Evolutionary conservation across 306 rosid genomes (phyloP), one percentile per base, ranked within the genome.

Genomic region (Pyrus pyrifolia): DNA sequence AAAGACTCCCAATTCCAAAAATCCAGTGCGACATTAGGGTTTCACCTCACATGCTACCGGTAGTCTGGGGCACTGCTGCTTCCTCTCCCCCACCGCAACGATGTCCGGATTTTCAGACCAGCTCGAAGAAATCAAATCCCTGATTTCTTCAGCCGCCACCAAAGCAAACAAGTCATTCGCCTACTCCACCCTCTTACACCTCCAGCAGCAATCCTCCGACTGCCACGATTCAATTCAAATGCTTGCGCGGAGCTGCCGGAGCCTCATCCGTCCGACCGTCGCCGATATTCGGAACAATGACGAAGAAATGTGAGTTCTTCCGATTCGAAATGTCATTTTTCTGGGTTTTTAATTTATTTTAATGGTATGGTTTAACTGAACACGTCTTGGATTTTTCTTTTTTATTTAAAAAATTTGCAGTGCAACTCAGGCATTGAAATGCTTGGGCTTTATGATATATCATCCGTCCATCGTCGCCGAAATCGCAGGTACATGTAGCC

Each of bases 381-480:
- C 10, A 11, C n/a, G 19, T 25, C 3, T 45, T 27, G 9, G n/a
- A 4, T 58, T 60, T 52, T 21, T n/a, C 7, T 18, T 22, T 69
- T 70, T 35, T 35, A 6, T 35, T 35, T 35, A 6, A 35, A 35
- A 35, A 71, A 66, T 62, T 78, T 60, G 29, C 82, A 93, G 98
- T 72, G 90, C 87, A 3, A 77, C 89, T 33, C 93, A 85, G 80
- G 92, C 98, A 11, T 85, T 91, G 89, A 91, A 91, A 83, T 86
- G 97, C 73, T 76, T 93, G 88, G 98, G 97, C 35, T 91, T 93
- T 88, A 83, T 93, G 90, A 83, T 88, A 72, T 93, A 89, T 75
- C 97, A 93, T 45, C 86, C 93, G 2, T 86, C 84, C 63, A 75
- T 88, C 27, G 82, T 82, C 61, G 80, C 90, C 61, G 57, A 68